These are phyloP conservation scores for Ceratocystis eucalypticola DNA, from an alignment of 2,329 filamentous ascomycete genomes.

Conservation along the genomic window DNA sequence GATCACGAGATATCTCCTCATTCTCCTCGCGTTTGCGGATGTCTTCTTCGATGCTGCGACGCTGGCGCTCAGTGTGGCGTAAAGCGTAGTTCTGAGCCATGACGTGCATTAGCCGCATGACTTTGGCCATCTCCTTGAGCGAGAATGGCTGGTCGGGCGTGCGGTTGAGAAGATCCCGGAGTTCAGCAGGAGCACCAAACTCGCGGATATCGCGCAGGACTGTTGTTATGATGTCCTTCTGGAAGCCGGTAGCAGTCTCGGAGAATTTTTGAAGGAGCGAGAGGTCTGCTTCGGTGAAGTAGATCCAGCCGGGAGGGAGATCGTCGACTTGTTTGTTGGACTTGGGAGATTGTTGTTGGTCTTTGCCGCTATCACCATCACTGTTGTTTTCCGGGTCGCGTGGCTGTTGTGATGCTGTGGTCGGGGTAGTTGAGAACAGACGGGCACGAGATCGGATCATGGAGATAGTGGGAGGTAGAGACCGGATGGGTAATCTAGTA, in stretches of 20 bases:
- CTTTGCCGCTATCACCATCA: slow-evolving; percentile 24
- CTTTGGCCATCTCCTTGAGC: slow-evolving; percentile 42
- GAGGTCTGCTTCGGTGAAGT: slow-evolving; percentile 34
- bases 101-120: slow-evolving; percentile 42
- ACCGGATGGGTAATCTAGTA: slow-evolving; percentile 5
- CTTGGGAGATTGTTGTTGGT: slow-evolving; percentile 14
- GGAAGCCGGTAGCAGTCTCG: slow-evolving; percentile 48
- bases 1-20: slow-evolving; percentile 16
- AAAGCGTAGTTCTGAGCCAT: slow-evolving; percentile 34
- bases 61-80: slow-evolving; percentile 13
- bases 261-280: slow-evolving; percentile 46
- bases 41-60: slow-evolving; percentile 17
- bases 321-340: neutral
- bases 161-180: slow-evolving; percentile 43
- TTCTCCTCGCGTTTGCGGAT: slow-evolving; percentile 17
- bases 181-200: slow-evolving; percentile 55
- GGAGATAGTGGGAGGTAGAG: slow-evolving; percentile 21
- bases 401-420: slow-evolving; percentile 22
- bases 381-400: slow-evolving; percentile 29
- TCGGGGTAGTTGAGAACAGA: slow-evolving; percentile 29
- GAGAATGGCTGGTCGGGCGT: slow-evolving; percentile 39
- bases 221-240: slow-evolving; percentile 45
- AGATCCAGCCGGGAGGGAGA: slow-evolving; percentile 36
- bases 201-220: slow-evolving; percentile 50
- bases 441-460: slow-evolving; percentile 25